Conservation (phyloP, 805 yeast species). For the Yamadazyma paraphyllophila region DNA sequence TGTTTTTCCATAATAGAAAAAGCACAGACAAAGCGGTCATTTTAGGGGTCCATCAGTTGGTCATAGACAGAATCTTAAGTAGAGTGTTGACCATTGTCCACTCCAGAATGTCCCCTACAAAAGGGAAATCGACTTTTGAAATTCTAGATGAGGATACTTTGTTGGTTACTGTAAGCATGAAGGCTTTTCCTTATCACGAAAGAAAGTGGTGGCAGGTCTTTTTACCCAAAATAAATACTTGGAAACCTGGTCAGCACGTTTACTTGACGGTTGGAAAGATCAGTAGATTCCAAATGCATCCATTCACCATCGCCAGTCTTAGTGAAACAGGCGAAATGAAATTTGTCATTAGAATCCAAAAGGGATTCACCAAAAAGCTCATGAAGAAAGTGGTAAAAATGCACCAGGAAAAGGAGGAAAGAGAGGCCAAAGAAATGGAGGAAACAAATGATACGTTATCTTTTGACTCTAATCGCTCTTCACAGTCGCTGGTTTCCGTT, state of each 20-base stretch:
- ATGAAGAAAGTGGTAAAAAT: constrained; percentile 24
- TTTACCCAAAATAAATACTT: constrained; percentile 37
- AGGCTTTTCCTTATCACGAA: constrained; percentile 15
- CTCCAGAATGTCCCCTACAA: constrained; percentile 34
- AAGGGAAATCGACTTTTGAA: constrained; percentile 36
- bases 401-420: constrained; percentile 18
- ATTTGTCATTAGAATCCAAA: constrained; percentile 38
- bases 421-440: background rate
- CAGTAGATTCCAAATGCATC: constrained; percentile 41
- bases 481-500: constrained; percentile 1
- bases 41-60: constrained; percentile 43
- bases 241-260: constrained; percentile 51
- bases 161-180: constrained; percentile 37
- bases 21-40: constrained; percentile 32
- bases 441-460: background rate
- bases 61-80: constrained; percentile 36
- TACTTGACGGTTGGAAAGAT: constrained; percentile 40
- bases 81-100: constrained; percentile 32
- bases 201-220: constrained; percentile 26
- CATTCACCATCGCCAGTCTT: constrained; percentile 45
- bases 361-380: constrained; percentile 44
- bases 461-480: background rate
- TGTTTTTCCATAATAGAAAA: constrained; percentile 38
- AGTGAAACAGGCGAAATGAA: constrained; percentile 38
- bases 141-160: constrained; percentile 42